A percentile compares a stretch with the other conserved stretches of the same genome.
Evolutionary conservation across 352 stramenopile species (phyloP).

Genomic region (Globisporangium yorkense): DNA sequence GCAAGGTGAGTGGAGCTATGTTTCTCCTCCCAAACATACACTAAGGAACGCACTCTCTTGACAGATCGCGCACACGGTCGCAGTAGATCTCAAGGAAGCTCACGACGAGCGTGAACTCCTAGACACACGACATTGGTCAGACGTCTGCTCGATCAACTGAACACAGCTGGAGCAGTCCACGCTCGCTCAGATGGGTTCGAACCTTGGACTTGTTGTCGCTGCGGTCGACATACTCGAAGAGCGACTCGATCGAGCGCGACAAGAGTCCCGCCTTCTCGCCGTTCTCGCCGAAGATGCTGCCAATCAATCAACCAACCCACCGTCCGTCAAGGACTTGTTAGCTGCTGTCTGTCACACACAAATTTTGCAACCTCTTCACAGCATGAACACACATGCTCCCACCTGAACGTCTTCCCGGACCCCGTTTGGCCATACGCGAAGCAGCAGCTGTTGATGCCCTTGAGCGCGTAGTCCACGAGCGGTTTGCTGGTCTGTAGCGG

Average conservation of each 20-base stretch:
- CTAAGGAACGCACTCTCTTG: constrained; percentile 58
- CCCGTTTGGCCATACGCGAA: constrained; percentile 91
- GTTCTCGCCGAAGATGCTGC: constrained; percentile 85
- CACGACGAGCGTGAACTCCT: constrained; percentile 82
- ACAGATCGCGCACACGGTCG: constrained; percentile 89
- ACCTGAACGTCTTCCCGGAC: constrained; percentile 83
- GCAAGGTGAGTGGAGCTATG: not conserved
- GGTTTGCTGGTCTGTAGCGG: constrained; percentile 60
- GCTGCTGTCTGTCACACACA: not conserved
- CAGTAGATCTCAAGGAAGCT: constrained; percentile 95
- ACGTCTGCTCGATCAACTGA: not conserved
- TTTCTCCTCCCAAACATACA: not conserved
- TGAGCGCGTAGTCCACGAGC: constrained; percentile 87
- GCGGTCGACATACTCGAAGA: constrained; percentile 82
- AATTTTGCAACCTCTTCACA: not conserved
- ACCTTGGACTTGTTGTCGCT: constrained; percentile 58
- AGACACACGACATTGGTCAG: not conserved
- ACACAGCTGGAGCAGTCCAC: not conserved
- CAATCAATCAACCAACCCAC: not conserved
- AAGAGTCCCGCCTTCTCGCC: constrained; percentile 85
- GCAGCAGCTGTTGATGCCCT: constrained; percentile 92
- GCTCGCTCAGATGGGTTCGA: not conserved
- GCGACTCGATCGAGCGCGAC: constrained; percentile 84
- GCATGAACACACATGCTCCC: constrained; percentile 10
- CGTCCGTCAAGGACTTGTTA: not conserved